These are phyloP conservation scores for Diaporthe sp. DNA, from an alignment of 2,329 filamentous ascomycete species.

Conservation along the genomic window DNA sequence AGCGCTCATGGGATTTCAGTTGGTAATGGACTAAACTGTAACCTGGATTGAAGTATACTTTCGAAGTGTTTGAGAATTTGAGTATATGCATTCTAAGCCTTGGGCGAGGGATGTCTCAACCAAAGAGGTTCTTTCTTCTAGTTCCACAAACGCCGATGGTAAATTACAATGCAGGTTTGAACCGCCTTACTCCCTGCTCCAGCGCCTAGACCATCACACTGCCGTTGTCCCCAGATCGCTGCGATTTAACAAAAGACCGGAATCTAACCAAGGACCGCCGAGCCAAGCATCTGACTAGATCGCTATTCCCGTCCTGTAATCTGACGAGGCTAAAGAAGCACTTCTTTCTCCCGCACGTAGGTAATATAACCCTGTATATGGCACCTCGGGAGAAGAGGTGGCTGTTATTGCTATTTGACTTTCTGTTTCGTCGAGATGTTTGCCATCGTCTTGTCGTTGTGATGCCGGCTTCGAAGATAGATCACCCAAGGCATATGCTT, in stretches of 20 bases:
- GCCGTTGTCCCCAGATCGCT: too few species aligned
- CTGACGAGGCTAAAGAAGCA: not conserved
- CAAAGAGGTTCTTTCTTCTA: not conserved
- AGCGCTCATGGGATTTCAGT: not conserved
- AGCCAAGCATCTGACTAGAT: not conserved
- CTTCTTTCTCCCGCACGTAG: not conserved
- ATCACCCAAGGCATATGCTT: not conserved
- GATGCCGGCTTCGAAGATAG: slow-evolving; percentile 7
- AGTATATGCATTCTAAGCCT: not conserved
- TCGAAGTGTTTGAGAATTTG: not conserved
- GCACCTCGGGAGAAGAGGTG: not conserved
- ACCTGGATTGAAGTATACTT: not conserved
- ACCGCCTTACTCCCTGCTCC: not conserved
- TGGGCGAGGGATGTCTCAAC: not conserved
- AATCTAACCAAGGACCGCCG: too few species aligned
- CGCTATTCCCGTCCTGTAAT: not conserved
- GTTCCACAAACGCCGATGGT: not conserved
- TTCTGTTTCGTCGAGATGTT: not conserved
- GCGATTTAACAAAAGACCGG: not conserved
- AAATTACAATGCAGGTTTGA: not conserved
- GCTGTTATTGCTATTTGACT: not conserved
- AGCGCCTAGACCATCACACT: not conserved
- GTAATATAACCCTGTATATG: not conserved
- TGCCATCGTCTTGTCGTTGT: not conserved
- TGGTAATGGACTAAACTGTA: not conserved